These are phyloP conservation scores for Aspergillus coremiiformis DNA, from an alignment of 495 filamentous ascomycete genomes.

Conservation along the genomic window DNA sequence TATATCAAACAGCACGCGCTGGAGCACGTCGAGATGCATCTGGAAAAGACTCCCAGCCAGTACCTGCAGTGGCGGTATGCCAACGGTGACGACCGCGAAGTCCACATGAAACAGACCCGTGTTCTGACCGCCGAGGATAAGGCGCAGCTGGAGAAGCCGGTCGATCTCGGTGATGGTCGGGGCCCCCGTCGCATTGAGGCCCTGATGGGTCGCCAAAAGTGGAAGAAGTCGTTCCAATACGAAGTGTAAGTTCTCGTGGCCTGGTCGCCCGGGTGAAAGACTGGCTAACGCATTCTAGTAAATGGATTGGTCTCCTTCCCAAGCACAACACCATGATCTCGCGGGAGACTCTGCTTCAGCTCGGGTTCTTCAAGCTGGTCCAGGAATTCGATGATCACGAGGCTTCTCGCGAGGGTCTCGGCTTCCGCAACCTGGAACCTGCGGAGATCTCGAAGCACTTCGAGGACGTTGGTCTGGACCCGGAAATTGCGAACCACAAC, in stretches of 20 bases:
- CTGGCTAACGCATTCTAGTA: constrained; percentile 38
- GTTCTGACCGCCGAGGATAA: constrained; percentile 77
- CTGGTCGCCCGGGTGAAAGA: neutral
- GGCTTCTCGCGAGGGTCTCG: constrained; percentile 92
- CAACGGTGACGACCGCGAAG: constrained; percentile 93
- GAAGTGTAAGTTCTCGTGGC: constrained; percentile 58
- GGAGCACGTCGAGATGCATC: constrained; percentile 98
- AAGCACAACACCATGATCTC: constrained; percentile 91
- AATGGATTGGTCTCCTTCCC: constrained; percentile 81
- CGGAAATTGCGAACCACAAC: constrained; percentile 97
- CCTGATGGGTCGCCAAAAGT: constrained; percentile 94
- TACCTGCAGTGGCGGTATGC: constrained; percentile 99
- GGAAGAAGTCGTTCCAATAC: constrained; percentile 98
- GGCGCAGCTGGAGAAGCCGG: constrained; percentile 79
- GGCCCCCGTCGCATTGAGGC: constrained; percentile 73
- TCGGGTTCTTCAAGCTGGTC: constrained; percentile 84
- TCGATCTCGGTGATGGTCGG: constrained; percentile 77
- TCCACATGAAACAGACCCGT: constrained; percentile 95
- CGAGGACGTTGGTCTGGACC: constrained; percentile 90
- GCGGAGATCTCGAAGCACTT: constrained; percentile 96
- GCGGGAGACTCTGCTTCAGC: constrained; percentile 78
- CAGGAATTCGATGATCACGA: constrained; percentile 99
- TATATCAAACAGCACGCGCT: constrained; percentile 99
- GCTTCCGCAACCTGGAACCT: constrained; percentile 85
- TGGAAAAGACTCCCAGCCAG: constrained; percentile 98